phyloP scores from a whole-genome alignment of 2,329 filamentous ascomycete species.

The Botryosphaeria dothidea region DNA sequence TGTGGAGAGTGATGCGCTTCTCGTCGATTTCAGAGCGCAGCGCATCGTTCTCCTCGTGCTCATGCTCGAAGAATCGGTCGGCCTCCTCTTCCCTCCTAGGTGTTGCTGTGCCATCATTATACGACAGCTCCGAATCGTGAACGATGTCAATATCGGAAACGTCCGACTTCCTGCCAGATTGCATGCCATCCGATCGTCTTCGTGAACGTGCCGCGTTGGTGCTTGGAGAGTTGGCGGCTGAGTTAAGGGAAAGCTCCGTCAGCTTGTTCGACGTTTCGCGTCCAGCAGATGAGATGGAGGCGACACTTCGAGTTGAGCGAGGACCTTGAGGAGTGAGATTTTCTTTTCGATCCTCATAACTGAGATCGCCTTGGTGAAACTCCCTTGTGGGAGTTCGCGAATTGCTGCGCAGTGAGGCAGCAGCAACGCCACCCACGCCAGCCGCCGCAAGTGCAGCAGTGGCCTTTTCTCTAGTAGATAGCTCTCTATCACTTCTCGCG shows the following conservation, averaged over 20 bases:
- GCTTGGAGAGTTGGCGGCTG: slow-evolving; percentile 59
- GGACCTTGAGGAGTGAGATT: slow-evolving; percentile 42
- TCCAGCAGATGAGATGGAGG: slow-evolving; percentile 62
- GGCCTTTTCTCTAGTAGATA: slow-evolving; percentile 34
- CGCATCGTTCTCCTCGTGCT: slow-evolving; percentile 62
- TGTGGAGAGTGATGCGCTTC: slow-evolving; percentile 46
- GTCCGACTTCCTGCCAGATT: slow-evolving; percentile 46
- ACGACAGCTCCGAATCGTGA: slow-evolving; percentile 2
- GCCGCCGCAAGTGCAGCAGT: slow-evolving; percentile 39
- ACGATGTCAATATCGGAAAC: neutral
- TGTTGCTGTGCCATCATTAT: neutral
- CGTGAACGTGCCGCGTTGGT: slow-evolving; percentile 57
- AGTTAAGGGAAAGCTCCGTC: slow-evolving; percentile 61
- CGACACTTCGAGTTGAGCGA: slow-evolving; percentile 45
- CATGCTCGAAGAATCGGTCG: slow-evolving; percentile 53
- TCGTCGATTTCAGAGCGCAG: slow-evolving; percentile 50
- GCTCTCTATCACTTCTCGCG: slow-evolving; percentile 47
- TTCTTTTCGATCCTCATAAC: slow-evolving; percentile 12
- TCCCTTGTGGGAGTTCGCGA: slow-evolving; percentile 46
- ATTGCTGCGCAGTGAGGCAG: slow-evolving; percentile 59
- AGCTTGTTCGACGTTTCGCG: slow-evolving; percentile 55
- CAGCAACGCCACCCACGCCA: slow-evolving; percentile 30
- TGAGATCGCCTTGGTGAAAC: slow-evolving; percentile 39
- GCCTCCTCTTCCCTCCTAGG: slow-evolving; percentile 37
- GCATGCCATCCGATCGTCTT: slow-evolving; percentile 54